A percentile compares a stretch with the other conserved stretches of the same genome.
phyloP scores from a whole-genome alignment of 768 basidiomycete genomes.

The Lanmaoa rubissima region DNA sequence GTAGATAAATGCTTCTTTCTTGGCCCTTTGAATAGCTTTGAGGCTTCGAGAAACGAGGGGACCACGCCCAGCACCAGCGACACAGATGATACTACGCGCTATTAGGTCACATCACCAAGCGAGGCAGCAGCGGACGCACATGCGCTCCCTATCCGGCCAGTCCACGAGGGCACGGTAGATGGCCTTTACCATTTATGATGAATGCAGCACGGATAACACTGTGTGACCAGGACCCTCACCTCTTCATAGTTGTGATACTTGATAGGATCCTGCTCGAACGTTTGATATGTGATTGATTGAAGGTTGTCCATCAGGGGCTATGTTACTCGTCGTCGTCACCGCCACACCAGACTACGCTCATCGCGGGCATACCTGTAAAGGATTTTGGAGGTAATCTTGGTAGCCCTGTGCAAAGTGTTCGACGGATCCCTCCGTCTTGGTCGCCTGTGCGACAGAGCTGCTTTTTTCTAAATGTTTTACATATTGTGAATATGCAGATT shows the following conservation, averaged over 20 bases:
- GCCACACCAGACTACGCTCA: background rate
- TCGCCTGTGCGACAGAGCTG: slow-evolving; percentile 63
- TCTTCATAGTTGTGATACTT: slow-evolving; percentile 97
- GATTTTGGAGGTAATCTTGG: slow-evolving; percentile 93
- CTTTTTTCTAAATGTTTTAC: slow-evolving; percentile 79
- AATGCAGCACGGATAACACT: slow-evolving; percentile 7
- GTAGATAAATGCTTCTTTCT: slow-evolving; percentile 64
- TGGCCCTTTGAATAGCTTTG: slow-evolving; percentile 66
- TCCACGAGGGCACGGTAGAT: slow-evolving; percentile 79
- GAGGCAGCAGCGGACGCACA: slow-evolving; percentile 49
- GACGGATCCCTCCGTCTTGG: slow-evolving; percentile 67
- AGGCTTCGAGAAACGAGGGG: slow-evolving; percentile 87
- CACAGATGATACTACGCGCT: slow-evolving; percentile 67
- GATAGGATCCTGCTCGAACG: slow-evolving; percentile 96
- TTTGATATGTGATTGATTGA: slow-evolving; percentile 93
- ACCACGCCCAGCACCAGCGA: slow-evolving; percentile 94
- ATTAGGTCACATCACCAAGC: slow-evolving; percentile 17
- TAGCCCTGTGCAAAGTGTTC: slow-evolving; percentile 92
- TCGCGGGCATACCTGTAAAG: slow-evolving; percentile 65
- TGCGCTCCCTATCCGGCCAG: slow-evolving; percentile 53
- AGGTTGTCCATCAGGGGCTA: slow-evolving; percentile 98
- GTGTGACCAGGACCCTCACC: slow-evolving; percentile 38
- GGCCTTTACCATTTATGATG: slow-evolving; percentile 47
- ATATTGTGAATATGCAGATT: slow-evolving; percentile 88
- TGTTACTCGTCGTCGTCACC: slow-evolving; percentile 11